These are phyloP conservation scores for Hyparrhenia diplandra DNA, from an alignment of 176 grass and related monocot genomes.

Conservation along the genomic window DNA sequence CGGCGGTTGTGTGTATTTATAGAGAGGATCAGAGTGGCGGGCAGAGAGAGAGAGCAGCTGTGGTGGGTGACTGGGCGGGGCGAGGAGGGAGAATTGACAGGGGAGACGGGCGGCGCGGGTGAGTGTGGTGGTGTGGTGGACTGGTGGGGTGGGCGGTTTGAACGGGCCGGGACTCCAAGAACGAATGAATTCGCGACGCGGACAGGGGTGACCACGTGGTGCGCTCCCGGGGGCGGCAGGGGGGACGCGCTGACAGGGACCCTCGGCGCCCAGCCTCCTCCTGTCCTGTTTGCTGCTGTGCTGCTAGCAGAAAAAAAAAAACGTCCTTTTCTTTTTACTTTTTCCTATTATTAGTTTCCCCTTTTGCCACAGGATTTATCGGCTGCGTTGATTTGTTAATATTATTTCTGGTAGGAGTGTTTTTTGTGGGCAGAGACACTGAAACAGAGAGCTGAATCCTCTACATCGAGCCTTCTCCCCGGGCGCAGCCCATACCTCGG, in stretches of 20 bases:
- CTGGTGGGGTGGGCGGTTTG: conserved; percentile 22
- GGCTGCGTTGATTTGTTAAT: background rate
- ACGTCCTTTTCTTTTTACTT: background rate
- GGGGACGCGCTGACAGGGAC: conserved; percentile 36
- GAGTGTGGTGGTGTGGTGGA: too few relatives aligned
- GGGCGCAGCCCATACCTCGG: background rate
- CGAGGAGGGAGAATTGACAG: background rate
- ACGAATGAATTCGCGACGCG: background rate
- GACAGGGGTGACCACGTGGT: conserved; percentile 53
- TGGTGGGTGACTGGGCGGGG: background rate
- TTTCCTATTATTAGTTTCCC: background rate
- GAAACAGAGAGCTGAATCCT: background rate
- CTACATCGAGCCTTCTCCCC: background rate
- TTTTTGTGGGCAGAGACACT: background rate
- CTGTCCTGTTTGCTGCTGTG: too few relatives aligned
- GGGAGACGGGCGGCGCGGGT: background rate
- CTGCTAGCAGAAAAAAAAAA: too few relatives aligned
- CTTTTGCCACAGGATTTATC: background rate
- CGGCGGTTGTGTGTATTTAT: conserved; percentile 41
- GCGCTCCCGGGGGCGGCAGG: conserved; percentile 29
- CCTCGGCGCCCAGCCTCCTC: too few relatives aligned
- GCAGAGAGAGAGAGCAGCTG: background rate
- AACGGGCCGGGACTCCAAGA: conserved; percentile 20
- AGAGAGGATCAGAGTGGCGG: conserved; percentile 5
- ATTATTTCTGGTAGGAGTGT: background rate